Percentiles rank a stretch among this genome's conserved stretches.
Conservation (phyloP, 2,329 filamentous ascomycete species). For the Pseudogymnoascus sp. region DNA sequence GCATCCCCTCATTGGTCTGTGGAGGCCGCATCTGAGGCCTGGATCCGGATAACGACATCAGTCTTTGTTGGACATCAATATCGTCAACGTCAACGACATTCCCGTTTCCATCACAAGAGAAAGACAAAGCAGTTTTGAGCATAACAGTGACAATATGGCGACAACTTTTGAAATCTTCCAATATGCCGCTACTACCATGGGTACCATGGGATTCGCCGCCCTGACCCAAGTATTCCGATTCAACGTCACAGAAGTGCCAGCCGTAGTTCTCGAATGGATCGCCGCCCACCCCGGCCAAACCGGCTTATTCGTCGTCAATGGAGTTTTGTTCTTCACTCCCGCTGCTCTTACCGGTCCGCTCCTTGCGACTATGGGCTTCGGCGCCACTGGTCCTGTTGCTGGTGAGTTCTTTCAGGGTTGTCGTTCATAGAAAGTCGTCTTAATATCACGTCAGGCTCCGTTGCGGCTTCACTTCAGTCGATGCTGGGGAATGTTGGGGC, state of each 20-base stretch:
- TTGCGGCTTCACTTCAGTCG: conserved; percentile 12
- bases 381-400: conserved; percentile 15
- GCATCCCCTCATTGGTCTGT: not conserved
- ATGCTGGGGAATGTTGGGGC: conserved; percentile 15
- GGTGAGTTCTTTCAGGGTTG: conserved; percentile 11
- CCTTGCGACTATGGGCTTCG: conserved; percentile 15
- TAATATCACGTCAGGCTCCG: conserved; percentile 13
- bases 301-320: conserved; percentile 12
- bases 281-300: conserved; percentile 13
- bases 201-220: not conserved
- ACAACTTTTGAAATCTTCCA: not conserved
- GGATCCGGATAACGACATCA: not conserved
- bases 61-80: not conserved
- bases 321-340: conserved; percentile 15
- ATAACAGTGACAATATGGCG: not conserved
- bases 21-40: not conserved
- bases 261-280: not conserved
- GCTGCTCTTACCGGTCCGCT: conserved; percentile 15
- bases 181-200: not conserved
- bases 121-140: not conserved
- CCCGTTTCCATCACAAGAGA: not conserved
- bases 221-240: not conserved
- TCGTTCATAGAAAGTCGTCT: conserved; percentile 1
- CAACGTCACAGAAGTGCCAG: not conserved
- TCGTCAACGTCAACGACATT: not conserved